A percentile compares a stretch with the other conserved stretches of the same genome.
Evolutionary conservation across 2,329 filamentous ascomycete genomes (phyloP).

Genomic region (Gremmenia infestans): DNA sequence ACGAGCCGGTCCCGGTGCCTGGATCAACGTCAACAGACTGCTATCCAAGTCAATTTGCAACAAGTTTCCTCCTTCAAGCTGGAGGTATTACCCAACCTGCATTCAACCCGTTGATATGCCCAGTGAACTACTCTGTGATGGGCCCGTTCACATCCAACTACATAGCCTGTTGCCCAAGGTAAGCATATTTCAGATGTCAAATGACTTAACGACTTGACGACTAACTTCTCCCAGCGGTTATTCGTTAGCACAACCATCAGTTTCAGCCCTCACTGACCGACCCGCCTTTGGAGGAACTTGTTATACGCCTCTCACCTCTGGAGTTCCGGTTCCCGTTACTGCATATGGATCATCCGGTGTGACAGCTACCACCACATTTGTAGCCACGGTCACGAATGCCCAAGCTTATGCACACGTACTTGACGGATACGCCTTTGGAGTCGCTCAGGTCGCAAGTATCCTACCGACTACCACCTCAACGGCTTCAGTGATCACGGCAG

Average conservation of each 20-base stretch:
- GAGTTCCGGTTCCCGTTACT: slow-evolving; percentile 12
- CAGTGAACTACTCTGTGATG: slow-evolving; percentile 14
- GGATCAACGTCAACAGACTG: slow-evolving; percentile 20
- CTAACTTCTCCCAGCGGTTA: slow-evolving; percentile 10
- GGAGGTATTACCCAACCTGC: slow-evolving; percentile 19
- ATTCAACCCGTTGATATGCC: slow-evolving; percentile 21
- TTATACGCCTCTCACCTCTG: slow-evolving; percentile 13
- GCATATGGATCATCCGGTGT: slow-evolving; percentile 15
- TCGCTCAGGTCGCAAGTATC: slow-evolving; percentile 12
- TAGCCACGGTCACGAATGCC: slow-evolving; percentile 12
- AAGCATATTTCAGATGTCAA: background rate
- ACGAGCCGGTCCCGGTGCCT: slow-evolving; percentile 20
- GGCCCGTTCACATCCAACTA: slow-evolving; percentile 23
- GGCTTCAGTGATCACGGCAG: background rate
- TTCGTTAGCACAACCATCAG: slow-evolving; percentile 12
- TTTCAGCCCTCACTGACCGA: slow-evolving; percentile 8
- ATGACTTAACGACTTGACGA: no score
- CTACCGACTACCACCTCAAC: background rate
- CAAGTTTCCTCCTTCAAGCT: slow-evolving; percentile 13
- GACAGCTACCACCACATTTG: slow-evolving; percentile 19
- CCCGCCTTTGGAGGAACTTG: slow-evolving; percentile 25
- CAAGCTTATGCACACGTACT: slow-evolving; percentile 22
- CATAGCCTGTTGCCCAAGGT: slow-evolving; percentile 27
- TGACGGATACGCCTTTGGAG: slow-evolving; percentile 20
- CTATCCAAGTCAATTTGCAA: slow-evolving; percentile 22